These are phyloP conservation scores for Starmera caribaea DNA, from an alignment of 805 yeast species.

Conservation along the genomic window DNA sequence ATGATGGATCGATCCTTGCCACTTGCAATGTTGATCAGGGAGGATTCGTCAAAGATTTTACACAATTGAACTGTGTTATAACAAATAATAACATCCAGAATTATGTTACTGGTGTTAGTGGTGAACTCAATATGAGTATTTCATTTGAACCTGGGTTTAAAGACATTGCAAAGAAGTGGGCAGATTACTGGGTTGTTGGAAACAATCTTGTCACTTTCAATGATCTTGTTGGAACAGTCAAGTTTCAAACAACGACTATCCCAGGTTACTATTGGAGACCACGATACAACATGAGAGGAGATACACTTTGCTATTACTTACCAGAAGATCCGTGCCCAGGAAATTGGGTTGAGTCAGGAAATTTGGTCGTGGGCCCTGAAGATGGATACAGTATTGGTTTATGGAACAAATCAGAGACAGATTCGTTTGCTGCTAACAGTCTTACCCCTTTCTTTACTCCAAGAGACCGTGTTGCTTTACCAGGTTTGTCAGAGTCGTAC, in stretches of 20 bases:
- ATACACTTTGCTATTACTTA: too few relatives aligned
- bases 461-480: background rate
- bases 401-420: too few relatives aligned
- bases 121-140: slow-evolving; percentile 3
- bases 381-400: too few relatives aligned
- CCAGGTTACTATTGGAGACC: too few relatives aligned
- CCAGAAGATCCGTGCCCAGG: too few relatives aligned
- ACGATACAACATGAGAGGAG: too few relatives aligned
- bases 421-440: too few relatives aligned
- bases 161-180: slow-evolving; percentile 1
- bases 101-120: slow-evolving; percentile 2
- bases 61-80: slow-evolving; percentile 4
- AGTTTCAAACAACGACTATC: too few relatives aligned
- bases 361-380: too few relatives aligned
- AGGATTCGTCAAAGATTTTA: slow-evolving; percentile 2
- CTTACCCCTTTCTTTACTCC: background rate
- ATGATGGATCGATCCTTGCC: slow-evolving; percentile 4
- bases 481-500: background rate
- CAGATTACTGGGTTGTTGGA: slow-evolving; percentile 6
- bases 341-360: too few relatives aligned
- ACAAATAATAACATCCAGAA: slow-evolving; percentile 2
- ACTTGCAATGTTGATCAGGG: slow-evolving; percentile 6
- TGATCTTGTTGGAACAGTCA: slow-evolving; percentile 2
- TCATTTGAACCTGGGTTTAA: slow-evolving; percentile 9
- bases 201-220: slow-evolving; percentile 8